A percentile compares a stretch with the other conserved stretches of the same genome.
Evolutionary conservation across 257 asterid species (phyloP).

Genomic region (Przewalskia tangutica): DNA sequence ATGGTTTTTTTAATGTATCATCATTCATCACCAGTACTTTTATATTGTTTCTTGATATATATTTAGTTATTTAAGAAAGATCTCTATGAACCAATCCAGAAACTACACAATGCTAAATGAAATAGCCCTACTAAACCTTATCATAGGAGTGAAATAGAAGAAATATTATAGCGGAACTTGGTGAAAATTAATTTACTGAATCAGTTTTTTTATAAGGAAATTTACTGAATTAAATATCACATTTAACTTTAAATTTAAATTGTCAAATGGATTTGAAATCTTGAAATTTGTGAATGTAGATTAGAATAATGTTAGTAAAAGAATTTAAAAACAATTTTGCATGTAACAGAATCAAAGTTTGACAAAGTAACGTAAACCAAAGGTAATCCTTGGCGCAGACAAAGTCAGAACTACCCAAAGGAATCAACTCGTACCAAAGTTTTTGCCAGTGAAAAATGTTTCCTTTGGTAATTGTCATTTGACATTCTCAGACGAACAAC

Average conservation of each 20-base stretch:
- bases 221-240: neutral
- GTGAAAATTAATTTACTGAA: neutral
- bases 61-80: neutral
- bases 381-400: neutral
- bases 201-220: neutral
- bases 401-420: neutral
- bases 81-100: neutral
- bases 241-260: neutral
- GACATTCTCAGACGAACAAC: neutral
- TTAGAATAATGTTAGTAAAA: neutral
- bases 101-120: neutral
- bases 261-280: neutral
- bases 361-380: neutral
- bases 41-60: neutral
- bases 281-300: neutral
- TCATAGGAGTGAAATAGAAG: neutral
- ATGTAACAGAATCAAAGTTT: neutral
- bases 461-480: neutral
- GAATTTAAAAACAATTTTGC: neutral
- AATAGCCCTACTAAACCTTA: neutral
- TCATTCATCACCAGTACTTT: neutral
- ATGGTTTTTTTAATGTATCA: neutral
- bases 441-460: neutral
- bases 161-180: neutral
- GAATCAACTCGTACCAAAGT: neutral